A percentile compares a stretch with the other conserved stretches of the same genome.
These are phyloP conservation scores for Aureobasidium sp. DNA, from an alignment of 2,329 filamentous ascomycete species.

Conservation along the genomic window DNA sequence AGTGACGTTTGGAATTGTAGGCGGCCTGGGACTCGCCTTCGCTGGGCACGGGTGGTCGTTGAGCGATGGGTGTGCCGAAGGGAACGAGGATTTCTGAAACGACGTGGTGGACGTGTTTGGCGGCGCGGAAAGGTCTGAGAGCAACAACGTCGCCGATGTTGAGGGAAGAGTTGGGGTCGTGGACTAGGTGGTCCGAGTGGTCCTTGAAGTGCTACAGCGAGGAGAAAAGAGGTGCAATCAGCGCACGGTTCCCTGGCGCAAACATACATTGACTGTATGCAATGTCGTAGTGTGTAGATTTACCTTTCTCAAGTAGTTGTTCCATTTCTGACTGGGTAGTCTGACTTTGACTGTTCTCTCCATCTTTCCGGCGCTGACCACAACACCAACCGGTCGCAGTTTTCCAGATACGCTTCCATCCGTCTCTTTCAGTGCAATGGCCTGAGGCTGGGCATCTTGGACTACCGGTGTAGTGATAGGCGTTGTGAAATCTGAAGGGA, in stretches of 20 bases:
- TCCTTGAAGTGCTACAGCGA: conserved; percentile 53
- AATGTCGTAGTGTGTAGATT: neutral
- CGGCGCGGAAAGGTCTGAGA: conserved; percentile 61
- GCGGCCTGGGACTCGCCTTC: conserved; percentile 52
- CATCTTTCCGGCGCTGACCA: conserved; percentile 71
- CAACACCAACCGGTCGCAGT: conserved; percentile 46
- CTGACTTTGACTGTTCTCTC: conserved; percentile 71
- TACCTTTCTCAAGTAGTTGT: conserved; percentile 65
- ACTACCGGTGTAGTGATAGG: neutral
- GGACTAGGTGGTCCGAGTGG: conserved; percentile 59
- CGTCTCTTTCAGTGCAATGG: neutral
- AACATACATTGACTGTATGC: neutral
- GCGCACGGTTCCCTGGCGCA: neutral
- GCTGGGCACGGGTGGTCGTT: conserved; percentile 57
- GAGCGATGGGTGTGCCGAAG: conserved; percentile 54
- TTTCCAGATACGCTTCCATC: neutral
- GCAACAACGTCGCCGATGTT: conserved; percentile 66
- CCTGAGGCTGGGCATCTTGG: neutral
- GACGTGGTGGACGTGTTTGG: conserved; percentile 62
- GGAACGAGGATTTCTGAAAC: conserved; percentile 69
- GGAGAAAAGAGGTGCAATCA: neutral
- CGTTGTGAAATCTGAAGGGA: neutral
- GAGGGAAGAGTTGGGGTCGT: conserved; percentile 68
- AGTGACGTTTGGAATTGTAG: conserved; percentile 46
- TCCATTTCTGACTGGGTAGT: conserved; percentile 63